Evolutionary conservation across 805 yeast species (phyloP).

Genomic region (Nakazawaea ambrosiae): DNA sequence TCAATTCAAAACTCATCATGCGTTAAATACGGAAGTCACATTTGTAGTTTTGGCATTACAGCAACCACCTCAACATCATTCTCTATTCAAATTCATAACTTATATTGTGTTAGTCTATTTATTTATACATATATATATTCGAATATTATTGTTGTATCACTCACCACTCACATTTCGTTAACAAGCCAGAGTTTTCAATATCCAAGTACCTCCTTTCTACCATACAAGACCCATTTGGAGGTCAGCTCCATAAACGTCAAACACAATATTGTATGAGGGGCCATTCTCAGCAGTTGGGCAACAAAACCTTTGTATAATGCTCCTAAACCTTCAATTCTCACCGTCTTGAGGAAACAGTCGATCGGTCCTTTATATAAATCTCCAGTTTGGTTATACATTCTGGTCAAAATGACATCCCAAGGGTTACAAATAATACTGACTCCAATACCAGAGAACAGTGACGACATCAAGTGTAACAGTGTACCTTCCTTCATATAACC

Average conservation of each 20-base stretch:
- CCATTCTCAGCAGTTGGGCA: conserved; percentile 87
- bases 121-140: too few relatives aligned
- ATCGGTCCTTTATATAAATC: conserved; percentile 78
- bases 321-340: conserved; percentile 70
- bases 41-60: too few relatives aligned
- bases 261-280: conserved; percentile 89
- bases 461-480: conserved; percentile 61
- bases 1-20: too few relatives aligned
- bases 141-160: too few relatives aligned
- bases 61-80: too few relatives aligned
- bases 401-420: conserved; percentile 90
- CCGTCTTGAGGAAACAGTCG: conserved; percentile 84
- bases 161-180: too few relatives aligned
- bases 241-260: conserved; percentile 95
- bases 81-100: too few relatives aligned
- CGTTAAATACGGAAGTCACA: too few relatives aligned
- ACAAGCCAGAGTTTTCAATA: too few relatives aligned
- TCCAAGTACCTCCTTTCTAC: conserved; percentile 27
- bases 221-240: conserved; percentile 48
- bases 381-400: conserved; percentile 93
- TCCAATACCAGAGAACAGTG: conserved; percentile 80
- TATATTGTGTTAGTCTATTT: too few relatives aligned
- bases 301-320: conserved; percentile 94
- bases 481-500: conserved; percentile 56
- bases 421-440: conserved; percentile 97